A percentile compares a stretch with the other conserved stretches of the same genome.
phyloP scores from a whole-genome alignment of 129 eudicot genomes.

The Pulicaria dysenterica region DNA sequence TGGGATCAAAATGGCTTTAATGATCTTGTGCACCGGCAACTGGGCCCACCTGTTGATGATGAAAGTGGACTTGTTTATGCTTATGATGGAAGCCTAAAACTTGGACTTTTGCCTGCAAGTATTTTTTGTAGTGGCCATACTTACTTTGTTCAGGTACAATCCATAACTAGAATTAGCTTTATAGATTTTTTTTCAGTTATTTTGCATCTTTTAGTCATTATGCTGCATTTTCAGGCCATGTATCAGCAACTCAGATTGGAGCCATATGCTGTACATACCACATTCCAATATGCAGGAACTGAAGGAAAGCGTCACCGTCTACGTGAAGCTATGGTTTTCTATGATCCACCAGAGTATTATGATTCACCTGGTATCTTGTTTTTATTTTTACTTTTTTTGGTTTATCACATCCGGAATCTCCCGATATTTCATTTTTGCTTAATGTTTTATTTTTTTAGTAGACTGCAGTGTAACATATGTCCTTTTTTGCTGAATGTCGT shows the following conservation, averaged over 20 bases:
- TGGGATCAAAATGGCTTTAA: constrained; percentile 98
- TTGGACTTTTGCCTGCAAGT: constrained; percentile 89
- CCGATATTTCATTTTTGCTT: neutral
- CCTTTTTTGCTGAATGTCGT: neutral
- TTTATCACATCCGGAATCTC: neutral
- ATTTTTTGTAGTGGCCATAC: constrained; percentile 98
- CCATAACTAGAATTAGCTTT: neutral
- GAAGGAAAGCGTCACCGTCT: constrained; percentile 92
- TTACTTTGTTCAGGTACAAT: constrained; percentile 84
- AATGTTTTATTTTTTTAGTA: neutral
- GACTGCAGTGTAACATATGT: neutral
- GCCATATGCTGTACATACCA: constrained; percentile 92
- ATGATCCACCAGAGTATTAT: constrained; percentile 93
- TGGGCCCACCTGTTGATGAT: constrained; percentile 89
- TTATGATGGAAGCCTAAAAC: constrained; percentile 88
- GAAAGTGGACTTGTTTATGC: constrained; percentile 96
- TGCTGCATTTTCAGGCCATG: constrained; percentile 57
- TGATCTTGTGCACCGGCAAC: constrained; percentile 69
- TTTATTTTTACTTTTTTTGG: neutral
- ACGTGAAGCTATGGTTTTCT: constrained; percentile 91
- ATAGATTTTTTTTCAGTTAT: neutral
- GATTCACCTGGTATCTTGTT: constrained; percentile 62
- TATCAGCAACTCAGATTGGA: constrained; percentile 86
- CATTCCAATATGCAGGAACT: constrained; percentile 94
- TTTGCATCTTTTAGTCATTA: neutral